These are phyloP conservation scores for Gardenia jasminoides DNA, from an alignment of 257 asterid species.

Conservation along the genomic window DNA sequence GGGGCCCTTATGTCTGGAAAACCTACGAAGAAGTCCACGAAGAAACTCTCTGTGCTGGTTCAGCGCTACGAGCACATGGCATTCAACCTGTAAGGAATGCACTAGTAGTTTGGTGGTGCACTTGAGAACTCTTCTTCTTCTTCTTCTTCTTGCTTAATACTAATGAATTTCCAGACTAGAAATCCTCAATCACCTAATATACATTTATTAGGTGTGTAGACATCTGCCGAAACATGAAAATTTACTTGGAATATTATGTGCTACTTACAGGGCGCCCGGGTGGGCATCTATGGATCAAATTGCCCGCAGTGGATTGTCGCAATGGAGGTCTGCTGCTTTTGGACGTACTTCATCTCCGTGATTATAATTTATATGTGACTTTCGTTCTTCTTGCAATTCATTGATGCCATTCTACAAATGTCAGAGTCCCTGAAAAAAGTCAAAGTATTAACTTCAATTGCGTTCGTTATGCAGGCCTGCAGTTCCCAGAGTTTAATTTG, in stretches of 20 bases:
- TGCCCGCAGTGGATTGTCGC: slow-evolving; percentile 99
- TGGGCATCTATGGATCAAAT: slow-evolving; percentile 87
- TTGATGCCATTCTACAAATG: too few relatives aligned
- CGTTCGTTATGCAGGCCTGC: slow-evolving; percentile 67
- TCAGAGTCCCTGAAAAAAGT: slow-evolving; percentile 1
- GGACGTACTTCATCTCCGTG: neutral
- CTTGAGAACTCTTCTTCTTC: neutral
- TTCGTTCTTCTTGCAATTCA: too few relatives aligned
- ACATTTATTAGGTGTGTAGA: slow-evolving; percentile 6
- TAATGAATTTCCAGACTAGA: neutral
- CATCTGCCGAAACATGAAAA: neutral
- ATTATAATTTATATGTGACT: too few relatives aligned
- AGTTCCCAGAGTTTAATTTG: slow-evolving; percentile 72
- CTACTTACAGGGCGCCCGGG: slow-evolving; percentile 59
- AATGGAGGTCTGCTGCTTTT: slow-evolving; percentile 69
- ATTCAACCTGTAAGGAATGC: slow-evolving; percentile 63
- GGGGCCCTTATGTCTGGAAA: slow-evolving; percentile 89
- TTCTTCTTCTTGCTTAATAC: neutral
- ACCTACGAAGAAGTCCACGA: slow-evolving; percentile 71
- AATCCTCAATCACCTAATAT: too few relatives aligned
- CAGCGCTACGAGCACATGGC: slow-evolving; percentile 76
- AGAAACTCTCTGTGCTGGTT: slow-evolving; percentile 63
- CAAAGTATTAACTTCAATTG: neutral
- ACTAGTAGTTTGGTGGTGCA: neutral
- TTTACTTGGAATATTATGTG: neutral